Conservation (phyloP, 2,329 filamentous ascomycete genomes). For the Stenocarpella maydis region DNA sequence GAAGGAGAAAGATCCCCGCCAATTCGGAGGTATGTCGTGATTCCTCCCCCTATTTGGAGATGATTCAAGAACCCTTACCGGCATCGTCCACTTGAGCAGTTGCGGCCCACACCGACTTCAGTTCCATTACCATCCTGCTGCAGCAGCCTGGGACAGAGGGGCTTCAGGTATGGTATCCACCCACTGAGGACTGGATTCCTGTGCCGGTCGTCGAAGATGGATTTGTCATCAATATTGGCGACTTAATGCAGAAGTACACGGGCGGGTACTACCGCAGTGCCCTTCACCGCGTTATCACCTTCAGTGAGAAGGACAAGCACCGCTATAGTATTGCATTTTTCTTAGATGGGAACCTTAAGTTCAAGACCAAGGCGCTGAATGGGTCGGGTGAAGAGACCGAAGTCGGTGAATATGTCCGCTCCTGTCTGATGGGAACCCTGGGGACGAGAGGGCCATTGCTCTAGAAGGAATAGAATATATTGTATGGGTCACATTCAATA, state of each 20-base stretch:
- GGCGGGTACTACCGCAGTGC: constrained; percentile 44
- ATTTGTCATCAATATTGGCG: constrained; percentile 50
- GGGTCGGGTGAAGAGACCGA: constrained; percentile 7
- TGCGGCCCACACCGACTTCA: constrained; percentile 45
- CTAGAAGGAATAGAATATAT: not conserved
- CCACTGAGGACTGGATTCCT: constrained; percentile 41
- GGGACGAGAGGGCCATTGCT: constrained; percentile 8
- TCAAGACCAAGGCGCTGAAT: constrained; percentile 13
- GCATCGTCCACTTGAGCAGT: constrained; percentile 38
- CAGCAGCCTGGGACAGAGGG: constrained; percentile 43
- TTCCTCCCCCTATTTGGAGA: not conserved
- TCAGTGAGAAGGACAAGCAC: constrained; percentile 36
- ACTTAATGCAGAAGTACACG: constrained; percentile 47
- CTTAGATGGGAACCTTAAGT: constrained; percentile 38
- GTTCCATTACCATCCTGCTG: constrained; percentile 43
- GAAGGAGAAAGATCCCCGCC: constrained; percentile 36
- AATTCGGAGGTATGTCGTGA: constrained; percentile 38
- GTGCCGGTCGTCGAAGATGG: constrained; percentile 44
- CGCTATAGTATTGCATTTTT: constrained; percentile 43
- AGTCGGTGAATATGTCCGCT: constrained; percentile 12
- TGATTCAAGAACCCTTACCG: not conserved
- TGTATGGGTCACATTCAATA: not conserved
- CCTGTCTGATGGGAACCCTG: not conserved
- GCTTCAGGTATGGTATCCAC: constrained; percentile 42
- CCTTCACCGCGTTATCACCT: constrained; percentile 44